A percentile compares a stretch with the other conserved stretches of the same genome.
Evolutionary conservation across 2,329 filamentous ascomycete genomes (phyloP).

Genomic region (Alternaria tenuissima): DNA sequence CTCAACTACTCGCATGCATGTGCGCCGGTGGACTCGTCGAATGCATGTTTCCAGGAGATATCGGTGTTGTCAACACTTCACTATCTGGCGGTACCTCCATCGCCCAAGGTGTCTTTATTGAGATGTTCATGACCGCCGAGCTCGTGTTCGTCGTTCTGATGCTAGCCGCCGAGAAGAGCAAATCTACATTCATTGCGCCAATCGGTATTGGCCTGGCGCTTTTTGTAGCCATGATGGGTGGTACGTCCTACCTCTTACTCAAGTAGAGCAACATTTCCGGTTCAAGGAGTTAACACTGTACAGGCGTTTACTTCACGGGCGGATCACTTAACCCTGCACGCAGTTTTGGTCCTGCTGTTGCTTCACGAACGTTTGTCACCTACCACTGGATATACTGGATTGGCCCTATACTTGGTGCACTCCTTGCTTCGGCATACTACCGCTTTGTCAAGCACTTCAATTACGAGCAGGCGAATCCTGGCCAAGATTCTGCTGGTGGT

Average conservation of each 20-base stretch:
- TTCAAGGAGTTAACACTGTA: background rate
- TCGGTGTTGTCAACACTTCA: conserved; percentile 32
- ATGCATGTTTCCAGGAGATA: conserved; percentile 34
- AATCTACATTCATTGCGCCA: conserved; percentile 35
- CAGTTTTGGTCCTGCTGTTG: conserved; percentile 54
- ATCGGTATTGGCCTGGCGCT: conserved; percentile 32
- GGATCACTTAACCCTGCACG: conserved; percentile 56
- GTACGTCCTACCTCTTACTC: conserved; percentile 13
- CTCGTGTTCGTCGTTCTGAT: conserved; percentile 38
- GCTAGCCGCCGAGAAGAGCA: conserved; percentile 43
- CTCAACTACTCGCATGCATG: conserved; percentile 36
- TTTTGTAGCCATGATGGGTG: conserved; percentile 41
- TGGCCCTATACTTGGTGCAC: conserved; percentile 51
- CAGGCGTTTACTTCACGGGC: conserved; percentile 52
- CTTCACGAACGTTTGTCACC: conserved; percentile 41
- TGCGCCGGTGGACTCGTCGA: conserved; percentile 34
- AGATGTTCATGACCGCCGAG: conserved; percentile 35
- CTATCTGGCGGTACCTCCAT: conserved; percentile 26
- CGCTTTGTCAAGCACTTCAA: conserved; percentile 52
- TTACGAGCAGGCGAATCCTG: conserved; percentile 40
- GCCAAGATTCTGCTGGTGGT: conserved; percentile 29
- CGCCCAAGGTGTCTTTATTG: conserved; percentile 30
- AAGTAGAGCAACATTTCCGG: background rate
- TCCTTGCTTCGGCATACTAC: conserved; percentile 59
- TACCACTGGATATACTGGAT: conserved; percentile 55